phyloP scores from a whole-genome alignment of 805 yeast species.

The Clavispora fructus region DNA sequence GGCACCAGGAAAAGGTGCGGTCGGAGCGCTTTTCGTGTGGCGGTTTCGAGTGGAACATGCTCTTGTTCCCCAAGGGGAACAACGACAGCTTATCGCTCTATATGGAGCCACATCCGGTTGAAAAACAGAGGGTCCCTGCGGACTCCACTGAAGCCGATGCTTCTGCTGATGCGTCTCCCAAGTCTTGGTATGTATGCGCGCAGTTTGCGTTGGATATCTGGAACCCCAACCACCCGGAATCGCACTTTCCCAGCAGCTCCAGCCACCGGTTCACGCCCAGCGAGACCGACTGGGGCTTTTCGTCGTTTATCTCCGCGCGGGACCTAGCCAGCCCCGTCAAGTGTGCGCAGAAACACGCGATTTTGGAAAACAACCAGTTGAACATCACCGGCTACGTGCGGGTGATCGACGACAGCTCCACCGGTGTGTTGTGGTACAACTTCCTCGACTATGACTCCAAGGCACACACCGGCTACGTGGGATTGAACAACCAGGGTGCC shows the following conservation, averaged over 20 bases:
- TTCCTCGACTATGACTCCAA: conserved; percentile 82
- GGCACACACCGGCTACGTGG: conserved; percentile 83
- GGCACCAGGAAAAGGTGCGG: conserved; percentile 41
- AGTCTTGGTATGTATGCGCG: conserved; percentile 77
- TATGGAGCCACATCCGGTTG: conserved; percentile 63
- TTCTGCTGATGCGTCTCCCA: neutral
- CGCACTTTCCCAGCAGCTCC: conserved; percentile 58
- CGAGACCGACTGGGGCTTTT: conserved; percentile 96
- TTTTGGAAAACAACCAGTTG: conserved; percentile 50
- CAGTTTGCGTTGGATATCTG: conserved; percentile 83
- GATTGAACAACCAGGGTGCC: conserved; percentile 95
- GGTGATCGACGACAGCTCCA: conserved; percentile 74
- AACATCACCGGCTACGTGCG: conserved; percentile 75
- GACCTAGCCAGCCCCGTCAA: conserved; percentile 38
- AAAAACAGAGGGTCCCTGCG: conserved; percentile 11
- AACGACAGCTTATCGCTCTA: conserved; percentile 61
- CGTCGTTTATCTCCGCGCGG: conserved; percentile 46
- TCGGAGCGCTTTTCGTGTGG: conserved; percentile 51
- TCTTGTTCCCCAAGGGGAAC: conserved; percentile 77
- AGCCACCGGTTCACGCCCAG: conserved; percentile 70
- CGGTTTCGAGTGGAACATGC: conserved; percentile 59
- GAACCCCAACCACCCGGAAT: conserved; percentile 66
- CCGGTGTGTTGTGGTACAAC: conserved; percentile 93
- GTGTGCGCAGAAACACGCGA: conserved; percentile 23
- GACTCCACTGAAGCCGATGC: conserved; percentile 30